These are phyloP conservation scores for Trichosporon asahii DNA, from an alignment of 1,284 basidiomycete genomes.

Conservation along the genomic window DNA sequence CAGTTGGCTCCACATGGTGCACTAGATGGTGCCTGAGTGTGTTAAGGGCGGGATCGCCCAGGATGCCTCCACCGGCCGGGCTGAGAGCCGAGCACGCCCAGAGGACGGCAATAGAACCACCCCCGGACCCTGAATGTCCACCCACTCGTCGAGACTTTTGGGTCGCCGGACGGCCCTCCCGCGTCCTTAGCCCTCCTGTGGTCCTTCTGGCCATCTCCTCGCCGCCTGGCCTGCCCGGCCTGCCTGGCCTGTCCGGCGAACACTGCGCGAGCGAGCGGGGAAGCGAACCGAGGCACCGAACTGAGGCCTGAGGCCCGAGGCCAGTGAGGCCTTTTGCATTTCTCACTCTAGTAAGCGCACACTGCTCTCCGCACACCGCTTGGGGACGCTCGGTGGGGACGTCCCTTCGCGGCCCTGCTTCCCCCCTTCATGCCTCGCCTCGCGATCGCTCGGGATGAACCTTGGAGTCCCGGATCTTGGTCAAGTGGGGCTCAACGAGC, in stretches of 20 bases:
- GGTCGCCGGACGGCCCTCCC: constrained; percentile 3
- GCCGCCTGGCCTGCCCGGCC: neutral
- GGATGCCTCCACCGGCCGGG: neutral
- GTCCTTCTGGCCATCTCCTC: neutral
- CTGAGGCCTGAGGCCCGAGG: neutral
- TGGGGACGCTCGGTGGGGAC: neutral
- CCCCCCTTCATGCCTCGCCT: neutral
- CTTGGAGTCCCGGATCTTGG: constrained; percentile 6
- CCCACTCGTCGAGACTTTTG: constrained; percentile 6
- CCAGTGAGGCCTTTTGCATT: neutral
- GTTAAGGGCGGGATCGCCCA: neutral
- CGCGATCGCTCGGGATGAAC: constrained; percentile 6
- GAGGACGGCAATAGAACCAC: neutral
- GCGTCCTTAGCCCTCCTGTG: neutral
- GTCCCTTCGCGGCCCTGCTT: neutral
- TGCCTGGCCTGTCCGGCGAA: neutral
- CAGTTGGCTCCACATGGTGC: constrained; percentile 10
- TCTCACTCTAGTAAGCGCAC: neutral
- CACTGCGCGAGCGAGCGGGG: no score
- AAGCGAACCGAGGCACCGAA: neutral
- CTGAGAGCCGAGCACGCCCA: neutral
- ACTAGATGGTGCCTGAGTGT: neutral
- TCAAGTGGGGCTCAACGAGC: constrained; percentile 3
- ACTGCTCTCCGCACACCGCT: neutral
- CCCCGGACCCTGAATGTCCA: neutral